Evolutionary conservation across 2,329 filamentous ascomycete genomes (phyloP).

Genomic region (Diaporthe sp.): DNA sequence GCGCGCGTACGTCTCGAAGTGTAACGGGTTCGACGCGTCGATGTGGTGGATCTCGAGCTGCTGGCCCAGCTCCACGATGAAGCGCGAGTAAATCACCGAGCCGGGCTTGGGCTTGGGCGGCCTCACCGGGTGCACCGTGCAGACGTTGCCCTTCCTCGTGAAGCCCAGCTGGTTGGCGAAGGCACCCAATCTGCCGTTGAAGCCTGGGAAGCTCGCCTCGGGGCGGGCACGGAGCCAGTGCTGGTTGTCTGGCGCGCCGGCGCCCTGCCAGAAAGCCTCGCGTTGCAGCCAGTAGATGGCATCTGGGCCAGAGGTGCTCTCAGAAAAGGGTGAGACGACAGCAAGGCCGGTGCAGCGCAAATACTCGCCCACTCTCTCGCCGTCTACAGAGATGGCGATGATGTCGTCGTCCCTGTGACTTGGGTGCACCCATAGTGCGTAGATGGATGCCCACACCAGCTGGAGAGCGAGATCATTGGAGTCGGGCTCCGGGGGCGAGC

Average conservation of each 20-base stretch:
- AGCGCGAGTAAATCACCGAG: slow-evolving; percentile 46
- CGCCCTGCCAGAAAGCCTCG: slow-evolving; percentile 44
- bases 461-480: slow-evolving; percentile 28
- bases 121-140: slow-evolving; percentile 47
- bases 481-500: neutral
- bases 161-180: slow-evolving; percentile 47
- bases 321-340: slow-evolving; percentile 39
- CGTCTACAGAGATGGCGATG: slow-evolving; percentile 37
- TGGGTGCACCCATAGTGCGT: slow-evolving; percentile 42
- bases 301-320: slow-evolving; percentile 22
- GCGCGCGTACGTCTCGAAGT: slow-evolving; percentile 45
- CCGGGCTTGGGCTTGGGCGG: slow-evolving; percentile 46
- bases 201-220: slow-evolving; percentile 46
- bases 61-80: slow-evolving; percentile 47
- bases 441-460: slow-evolving; percentile 39
- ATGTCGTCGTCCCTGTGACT: slow-evolving; percentile 34
- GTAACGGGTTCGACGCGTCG: slow-evolving; percentile 44
- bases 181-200: slow-evolving; percentile 44
- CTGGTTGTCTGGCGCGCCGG: slow-evolving; percentile 46
- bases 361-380: slow-evolving; percentile 35
- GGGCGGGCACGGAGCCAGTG: slow-evolving; percentile 46
- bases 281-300: slow-evolving; percentile 42
- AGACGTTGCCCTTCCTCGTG: slow-evolving; percentile 47
- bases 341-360: slow-evolving; percentile 41
- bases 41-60: slow-evolving; percentile 45